A percentile compares a stretch with the other conserved stretches of the same genome.
Conservation (phyloP, 1,284 basidiomycete species). For the Puccinia triticina region DNA sequence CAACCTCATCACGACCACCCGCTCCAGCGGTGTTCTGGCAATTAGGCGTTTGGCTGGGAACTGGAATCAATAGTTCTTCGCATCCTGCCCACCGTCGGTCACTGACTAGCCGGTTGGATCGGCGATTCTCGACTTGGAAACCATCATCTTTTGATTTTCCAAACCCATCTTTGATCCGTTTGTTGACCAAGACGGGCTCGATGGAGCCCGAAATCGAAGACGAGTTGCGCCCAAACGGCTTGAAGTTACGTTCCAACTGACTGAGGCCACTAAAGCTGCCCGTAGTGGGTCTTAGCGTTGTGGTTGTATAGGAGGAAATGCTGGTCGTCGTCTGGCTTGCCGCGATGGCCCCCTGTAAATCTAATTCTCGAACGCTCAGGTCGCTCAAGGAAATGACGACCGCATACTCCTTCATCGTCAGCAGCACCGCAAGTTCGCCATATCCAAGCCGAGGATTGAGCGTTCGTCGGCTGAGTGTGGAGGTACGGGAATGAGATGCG, state of each 20-base stretch:
- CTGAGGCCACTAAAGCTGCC: conserved; percentile 36
- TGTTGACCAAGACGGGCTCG: conserved; percentile 23
- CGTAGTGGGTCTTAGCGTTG: neutral
- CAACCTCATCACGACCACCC: neutral
- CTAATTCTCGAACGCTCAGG: conserved; percentile 36
- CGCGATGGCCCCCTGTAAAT: conserved; percentile 29
- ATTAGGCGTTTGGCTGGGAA: conserved; percentile 14
- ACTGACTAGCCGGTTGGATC: neutral
- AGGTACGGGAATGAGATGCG: conserved; percentile 11
- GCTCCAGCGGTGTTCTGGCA: conserved; percentile 1
- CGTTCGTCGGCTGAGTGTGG: neutral
- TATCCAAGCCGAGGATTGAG: conserved; percentile 11
- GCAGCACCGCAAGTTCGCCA: conserved; percentile 34
- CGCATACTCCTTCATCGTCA: conserved; percentile 49
- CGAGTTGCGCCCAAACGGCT: neutral
- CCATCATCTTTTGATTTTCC: conserved; percentile 28
- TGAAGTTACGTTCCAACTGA: conserved; percentile 34
- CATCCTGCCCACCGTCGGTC: conserved; percentile 46
- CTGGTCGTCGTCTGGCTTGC: conserved; percentile 13
- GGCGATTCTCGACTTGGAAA: conserved; percentile 35
- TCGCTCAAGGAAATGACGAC: conserved; percentile 38
- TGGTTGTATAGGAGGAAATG: neutral
- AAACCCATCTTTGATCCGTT: conserved; percentile 18
- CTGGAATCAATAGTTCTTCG: conserved; percentile 43
- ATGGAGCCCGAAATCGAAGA: conserved; percentile 4